Percentiles rank a stretch among this genome's conserved stretches.
phyloP scores from a whole-genome alignment of 2,329 filamentous ascomycete species.

The Ophiocordyceps robertsii region DNA sequence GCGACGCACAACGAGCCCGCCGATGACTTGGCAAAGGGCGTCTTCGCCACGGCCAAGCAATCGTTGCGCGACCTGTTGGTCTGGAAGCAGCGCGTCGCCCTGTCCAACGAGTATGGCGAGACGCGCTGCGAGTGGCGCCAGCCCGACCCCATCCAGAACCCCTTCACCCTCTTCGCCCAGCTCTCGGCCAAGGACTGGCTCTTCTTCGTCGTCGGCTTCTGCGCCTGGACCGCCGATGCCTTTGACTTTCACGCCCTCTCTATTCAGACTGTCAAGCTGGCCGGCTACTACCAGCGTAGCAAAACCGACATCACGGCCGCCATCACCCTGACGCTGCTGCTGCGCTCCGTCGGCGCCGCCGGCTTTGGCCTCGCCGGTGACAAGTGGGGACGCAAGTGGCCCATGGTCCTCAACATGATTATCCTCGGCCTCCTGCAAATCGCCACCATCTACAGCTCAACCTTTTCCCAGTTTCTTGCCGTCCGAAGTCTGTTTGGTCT shows the following conservation, averaged over 20 bases:
- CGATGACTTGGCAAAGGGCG: constrained; percentile 54
- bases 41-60: constrained; percentile 51
- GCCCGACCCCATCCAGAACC: constrained; percentile 55
- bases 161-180: constrained; percentile 52
- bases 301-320: constrained; percentile 60
- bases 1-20: constrained; percentile 32
- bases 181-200: constrained; percentile 56
- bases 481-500: constrained; percentile 62
- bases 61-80: constrained; percentile 50
- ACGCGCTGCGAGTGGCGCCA: constrained; percentile 53
- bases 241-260: constrained; percentile 76
- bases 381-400: constrained; percentile 70
- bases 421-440: constrained; percentile 54
- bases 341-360: constrained; percentile 63
- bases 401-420: constrained; percentile 71
- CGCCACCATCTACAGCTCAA: constrained; percentile 62
- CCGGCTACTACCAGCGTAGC: constrained; percentile 31
- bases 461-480: constrained; percentile 62
- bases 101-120: constrained; percentile 52
- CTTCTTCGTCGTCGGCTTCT: constrained; percentile 62
- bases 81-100: constrained; percentile 61
- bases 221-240: constrained; percentile 68
- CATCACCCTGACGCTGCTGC: constrained; percentile 61
- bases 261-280: constrained; percentile 63
- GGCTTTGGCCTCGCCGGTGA: constrained; percentile 67